Conservation (phyloP, 2,329 filamentous ascomycete species). For the Calonectria pseudoturangicola region DNA sequence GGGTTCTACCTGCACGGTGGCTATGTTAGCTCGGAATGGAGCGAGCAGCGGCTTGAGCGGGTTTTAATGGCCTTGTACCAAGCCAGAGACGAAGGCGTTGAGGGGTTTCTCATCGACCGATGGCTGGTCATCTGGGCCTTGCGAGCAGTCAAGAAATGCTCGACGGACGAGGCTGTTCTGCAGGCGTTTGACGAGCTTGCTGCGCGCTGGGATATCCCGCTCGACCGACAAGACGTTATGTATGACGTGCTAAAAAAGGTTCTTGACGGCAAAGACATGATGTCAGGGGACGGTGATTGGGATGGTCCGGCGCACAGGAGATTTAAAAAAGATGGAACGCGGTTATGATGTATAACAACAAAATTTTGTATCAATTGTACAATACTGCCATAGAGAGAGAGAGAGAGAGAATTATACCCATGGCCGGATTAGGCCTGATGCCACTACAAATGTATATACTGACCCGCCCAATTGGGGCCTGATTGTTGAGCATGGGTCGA, state of each 20-base stretch:
- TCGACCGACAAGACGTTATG: slow-evolving; percentile 67
- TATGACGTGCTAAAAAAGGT: slow-evolving; percentile 66
- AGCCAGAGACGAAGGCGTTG: slow-evolving; percentile 68
- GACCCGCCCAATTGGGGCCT: neutral
- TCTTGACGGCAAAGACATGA: slow-evolving; percentile 59
- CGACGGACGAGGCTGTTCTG: slow-evolving; percentile 69
- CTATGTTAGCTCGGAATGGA: slow-evolving; percentile 81
- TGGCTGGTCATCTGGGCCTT: slow-evolving; percentile 79
- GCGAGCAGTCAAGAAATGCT: slow-evolving; percentile 78
- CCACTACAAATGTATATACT: neutral
- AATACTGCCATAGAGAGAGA: slow-evolving; percentile 35
- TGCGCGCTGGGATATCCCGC: slow-evolving; percentile 67
- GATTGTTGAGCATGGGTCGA: neutral
- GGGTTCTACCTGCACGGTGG: slow-evolving; percentile 87
- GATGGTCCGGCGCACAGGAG: slow-evolving; percentile 49
- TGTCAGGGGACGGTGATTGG: slow-evolving; percentile 52
- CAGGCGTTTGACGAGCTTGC: slow-evolving; percentile 72
- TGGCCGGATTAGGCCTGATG: slow-evolving; percentile 35
- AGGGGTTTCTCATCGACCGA: slow-evolving; percentile 71
- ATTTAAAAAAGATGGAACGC: slow-evolving; percentile 55
- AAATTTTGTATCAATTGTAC: slow-evolving; percentile 53
- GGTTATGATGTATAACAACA: slow-evolving; percentile 52
- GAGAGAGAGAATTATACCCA: slow-evolving; percentile 45
- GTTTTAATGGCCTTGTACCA: slow-evolving; percentile 80
- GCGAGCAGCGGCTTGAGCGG: slow-evolving; percentile 77